Base-by-base conservation (phyloP, 2,329 filamentous ascomycete species). In the Colletotrichum sp. region DNA sequence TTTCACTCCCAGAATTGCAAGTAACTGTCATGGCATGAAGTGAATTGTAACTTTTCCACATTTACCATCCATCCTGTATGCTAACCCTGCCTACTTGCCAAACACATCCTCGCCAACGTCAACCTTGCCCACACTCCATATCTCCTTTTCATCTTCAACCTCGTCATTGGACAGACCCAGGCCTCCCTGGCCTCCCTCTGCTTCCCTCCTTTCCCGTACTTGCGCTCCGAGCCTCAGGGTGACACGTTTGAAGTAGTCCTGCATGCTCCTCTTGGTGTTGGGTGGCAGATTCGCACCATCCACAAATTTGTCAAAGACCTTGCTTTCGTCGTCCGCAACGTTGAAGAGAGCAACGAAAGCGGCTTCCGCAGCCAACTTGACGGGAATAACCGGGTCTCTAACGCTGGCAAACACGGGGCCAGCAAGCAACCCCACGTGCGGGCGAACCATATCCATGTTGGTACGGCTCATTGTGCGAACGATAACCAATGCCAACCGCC, bases 161-260 rank as follows among this genome's bases (percentile, higher is more conserved):
- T 99, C 97, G 84, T 99, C 97, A 82, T 95, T 96, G 38, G 94
- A 94, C 80, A 99, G 84, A 0, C 96, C 96, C 66, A 98, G 83
- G 1, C 96, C 95, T 62, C 96, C 96, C 74, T 93, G 91, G 9
- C 96, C 97, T 77, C 96, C 96, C 83, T 98, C 96, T 0, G 97
- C 97, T 79, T 98, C 96, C 81, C 92, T 94, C 80, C 97, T 91
- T 87, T 99, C 97, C 77, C 95, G 91, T 3, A 95, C 96, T 83
- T 98, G 97, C 21, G 88, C 91, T n/a, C 94, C 96, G 24, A 98
- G 86, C 79, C 96, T 91, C 81, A 96, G 84, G 2, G 95, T 95
- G 78, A 99, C 95, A 56, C 97, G 90, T 89, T 98, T 98, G 87
- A 98, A 98, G 87, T 99, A 99, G 84, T 99, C 97, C 75, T 93